Percentiles rank a stretch among this genome's conserved stretches.
These are phyloP conservation scores for Ensete glaucum DNA, from an alignment of 176 grass and related monocot species.

Conservation along the genomic window DNA sequence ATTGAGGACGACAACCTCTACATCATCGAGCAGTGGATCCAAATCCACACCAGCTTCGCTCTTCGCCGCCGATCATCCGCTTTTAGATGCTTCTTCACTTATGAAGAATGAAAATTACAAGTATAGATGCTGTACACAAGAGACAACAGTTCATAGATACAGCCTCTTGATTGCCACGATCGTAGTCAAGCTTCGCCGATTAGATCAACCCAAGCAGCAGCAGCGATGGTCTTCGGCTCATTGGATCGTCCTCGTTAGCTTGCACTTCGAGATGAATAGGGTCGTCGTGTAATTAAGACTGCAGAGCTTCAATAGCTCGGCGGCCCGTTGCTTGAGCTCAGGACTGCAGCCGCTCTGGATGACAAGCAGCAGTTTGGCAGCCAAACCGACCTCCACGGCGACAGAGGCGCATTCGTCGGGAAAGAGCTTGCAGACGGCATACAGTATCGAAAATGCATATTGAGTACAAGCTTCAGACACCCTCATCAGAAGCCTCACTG, in stretches of 20 bases:
- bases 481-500: conserved; percentile 65
- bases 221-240: conserved; percentile 13
- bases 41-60: not conserved
- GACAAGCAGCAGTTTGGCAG: conserved; percentile 67
- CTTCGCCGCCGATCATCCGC: not conserved
- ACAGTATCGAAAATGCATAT: conserved; percentile 57
- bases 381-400: conserved; percentile 60
- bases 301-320: conserved; percentile 73
- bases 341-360: conserved; percentile 72
- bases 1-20: conserved; percentile 1
- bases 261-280: conserved; percentile 80
- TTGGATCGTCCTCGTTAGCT: conserved; percentile 90
- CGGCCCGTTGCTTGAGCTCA: conserved; percentile 75
- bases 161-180: not conserved
- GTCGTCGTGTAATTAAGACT: conserved; percentile 61
- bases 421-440: conserved; percentile 56
- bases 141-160: not conserved
- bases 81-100: conserved; percentile 6
- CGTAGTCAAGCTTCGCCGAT: not conserved
- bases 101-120: conserved; percentile 16
- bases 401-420: conserved; percentile 58
- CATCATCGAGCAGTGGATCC: not conserved
- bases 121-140: conserved; percentile 8
- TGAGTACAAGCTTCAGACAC: conserved; percentile 68
- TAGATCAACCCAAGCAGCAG: not conserved